These are phyloP conservation scores for Phyllosticta capitalensis DNA, from an alignment of 2,329 filamentous ascomycete species.

Conservation along the genomic window DNA sequence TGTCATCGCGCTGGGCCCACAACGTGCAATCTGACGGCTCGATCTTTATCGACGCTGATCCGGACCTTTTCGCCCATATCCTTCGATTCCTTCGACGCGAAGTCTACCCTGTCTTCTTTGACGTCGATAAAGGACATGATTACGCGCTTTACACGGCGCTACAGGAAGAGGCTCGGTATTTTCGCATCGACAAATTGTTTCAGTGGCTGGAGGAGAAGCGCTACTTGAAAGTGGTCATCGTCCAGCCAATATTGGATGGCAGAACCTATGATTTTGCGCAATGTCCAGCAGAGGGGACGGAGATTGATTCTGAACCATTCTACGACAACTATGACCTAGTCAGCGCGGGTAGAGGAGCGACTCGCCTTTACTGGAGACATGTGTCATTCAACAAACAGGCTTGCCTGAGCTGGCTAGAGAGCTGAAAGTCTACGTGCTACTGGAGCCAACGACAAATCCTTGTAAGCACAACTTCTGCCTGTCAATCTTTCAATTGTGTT, in stretches of 20 bases:
- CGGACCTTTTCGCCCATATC: constrained; percentile 26
- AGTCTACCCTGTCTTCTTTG: constrained; percentile 26
- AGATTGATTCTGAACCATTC: too few relatives aligned
- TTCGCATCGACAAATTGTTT: constrained; percentile 20
- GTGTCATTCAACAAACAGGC: not conserved
- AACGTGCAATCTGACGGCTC: constrained; percentile 19
- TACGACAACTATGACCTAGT: not conserved
- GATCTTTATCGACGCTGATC: constrained; percentile 30
- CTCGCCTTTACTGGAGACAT: not conserved
- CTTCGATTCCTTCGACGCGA: constrained; percentile 26
- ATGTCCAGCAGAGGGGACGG: too few relatives aligned
- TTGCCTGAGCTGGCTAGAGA: not conserved
- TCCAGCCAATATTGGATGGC: too few relatives aligned
- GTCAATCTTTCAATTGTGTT: too few relatives aligned
- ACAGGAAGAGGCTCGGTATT: constrained; percentile 24
- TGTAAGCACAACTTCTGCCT: too few relatives aligned
- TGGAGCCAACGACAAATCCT: not conserved
- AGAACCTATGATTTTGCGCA: too few relatives aligned
- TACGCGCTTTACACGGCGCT: constrained; percentile 22
- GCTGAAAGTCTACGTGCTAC: not conserved
- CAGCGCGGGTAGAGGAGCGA: not conserved
- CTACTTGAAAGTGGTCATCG: constrained; percentile 13
- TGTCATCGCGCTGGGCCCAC: constrained; percentile 17
- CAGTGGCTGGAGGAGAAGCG: constrained; percentile 19
- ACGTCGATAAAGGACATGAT: constrained; percentile 22